Percentiles rank a stretch among this genome's conserved stretches.
phyloP scores from a whole-genome alignment of 371 early-diverging fungal species.

The Haplosporangium sp. region DNA sequence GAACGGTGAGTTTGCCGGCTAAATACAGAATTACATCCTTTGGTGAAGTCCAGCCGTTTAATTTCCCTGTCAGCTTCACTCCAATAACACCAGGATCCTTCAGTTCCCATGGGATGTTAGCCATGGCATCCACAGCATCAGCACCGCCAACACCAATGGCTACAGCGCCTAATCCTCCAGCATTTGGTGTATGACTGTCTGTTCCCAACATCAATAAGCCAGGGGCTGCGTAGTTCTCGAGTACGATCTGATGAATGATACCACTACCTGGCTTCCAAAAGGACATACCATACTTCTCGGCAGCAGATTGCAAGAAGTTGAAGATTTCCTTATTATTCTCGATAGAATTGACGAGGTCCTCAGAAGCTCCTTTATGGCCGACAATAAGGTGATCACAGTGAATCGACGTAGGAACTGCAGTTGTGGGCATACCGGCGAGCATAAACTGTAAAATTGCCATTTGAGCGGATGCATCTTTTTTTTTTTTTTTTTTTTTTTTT shows the following conservation, averaged over 20 bases:
- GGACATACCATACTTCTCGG: constrained; percentile 86
- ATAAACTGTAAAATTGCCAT: constrained; percentile 96
- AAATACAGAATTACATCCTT: constrained; percentile 93
- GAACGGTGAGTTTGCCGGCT: constrained; percentile 89
- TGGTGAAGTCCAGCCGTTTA: constrained; percentile 92
- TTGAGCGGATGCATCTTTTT: constrained; percentile 81
- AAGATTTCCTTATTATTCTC: constrained; percentile 87
- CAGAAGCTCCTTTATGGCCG: constrained; percentile 81
- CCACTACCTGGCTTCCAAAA: constrained; percentile 94
- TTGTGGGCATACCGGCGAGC: constrained; percentile 86
- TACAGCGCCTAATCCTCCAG: constrained; percentile 92
- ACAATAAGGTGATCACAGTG: constrained; percentile 96
- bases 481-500: background rate
- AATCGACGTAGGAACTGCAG: constrained; percentile 90
- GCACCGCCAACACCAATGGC: constrained; percentile 97
- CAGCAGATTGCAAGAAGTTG: constrained; percentile 83
- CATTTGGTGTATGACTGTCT: constrained; percentile 82
- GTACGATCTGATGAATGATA: constrained; percentile 93
- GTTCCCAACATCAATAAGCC: constrained; percentile 94
- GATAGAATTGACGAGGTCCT: constrained; percentile 76
- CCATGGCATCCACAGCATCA: constrained; percentile 97
- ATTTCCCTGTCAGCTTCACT: constrained; percentile 89
- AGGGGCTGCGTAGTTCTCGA: constrained; percentile 95
- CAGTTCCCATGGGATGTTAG: constrained; percentile 93
- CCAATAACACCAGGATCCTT: constrained; percentile 95